These are phyloP conservation scores for Ceriops decandra DNA, from an alignment of 345 rosid species.

Conservation along the genomic window DNA sequence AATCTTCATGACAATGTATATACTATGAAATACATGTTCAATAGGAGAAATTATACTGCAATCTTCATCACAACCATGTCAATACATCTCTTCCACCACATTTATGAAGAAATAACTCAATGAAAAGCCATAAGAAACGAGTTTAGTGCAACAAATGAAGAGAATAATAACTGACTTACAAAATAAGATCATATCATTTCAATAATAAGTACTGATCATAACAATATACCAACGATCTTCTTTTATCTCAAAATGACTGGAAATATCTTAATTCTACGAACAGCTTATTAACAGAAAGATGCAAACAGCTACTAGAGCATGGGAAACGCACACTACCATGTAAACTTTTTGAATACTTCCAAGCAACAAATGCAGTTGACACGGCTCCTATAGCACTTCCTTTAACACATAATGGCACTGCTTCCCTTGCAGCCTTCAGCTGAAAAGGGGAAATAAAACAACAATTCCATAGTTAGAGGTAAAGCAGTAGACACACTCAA, in stretches of 20 bases:
- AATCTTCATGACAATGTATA: background rate
- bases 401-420: constrained; percentile 42
- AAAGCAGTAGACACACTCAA: background rate
- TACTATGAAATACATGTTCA: background rate
- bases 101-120: no score
- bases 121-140: no score
- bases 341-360: constrained; percentile 83
- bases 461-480: background rate
- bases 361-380: constrained; percentile 74
- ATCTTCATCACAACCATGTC: no score
- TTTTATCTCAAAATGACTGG: background rate
- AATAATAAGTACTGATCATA: background rate
- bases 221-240: background rate
- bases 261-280: background rate
- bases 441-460: constrained; percentile 28
- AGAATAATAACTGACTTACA: no score
- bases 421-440: constrained; percentile 87
- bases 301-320: constrained; percentile 3
- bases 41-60: no score
- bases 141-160: no score
- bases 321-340: constrained; percentile 50
- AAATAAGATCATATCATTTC: no score
- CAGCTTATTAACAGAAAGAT: background rate
- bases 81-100: no score
- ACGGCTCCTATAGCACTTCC: constrained; percentile 74